Evolutionary conservation across 495 filamentous ascomycete genomes (phyloP), one percentile per base, ranked within the genome.

Genomic region (Aspergillus leporis): DNA sequence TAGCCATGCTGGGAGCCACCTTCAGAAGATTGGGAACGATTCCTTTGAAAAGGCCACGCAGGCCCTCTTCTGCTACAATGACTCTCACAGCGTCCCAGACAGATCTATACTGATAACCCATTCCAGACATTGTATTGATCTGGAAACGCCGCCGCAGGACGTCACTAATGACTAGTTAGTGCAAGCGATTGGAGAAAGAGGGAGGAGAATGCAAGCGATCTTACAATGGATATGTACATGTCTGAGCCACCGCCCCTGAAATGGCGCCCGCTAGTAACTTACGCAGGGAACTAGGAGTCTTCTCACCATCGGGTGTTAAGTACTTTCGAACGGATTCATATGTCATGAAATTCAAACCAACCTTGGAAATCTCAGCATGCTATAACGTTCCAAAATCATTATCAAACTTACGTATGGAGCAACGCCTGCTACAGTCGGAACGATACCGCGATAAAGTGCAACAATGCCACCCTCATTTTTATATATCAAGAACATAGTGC

Each of bases 91-190:
- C 94, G 68, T 97, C 91, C 63, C 84, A 82, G 41, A 98, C 88
- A 18, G 85, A 87, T 63, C 86, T 91, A 76, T 98, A 98, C 70
- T 92, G 85, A 65, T 97, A 98, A 43, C 94, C 95, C 86, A 98
- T 93, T n/a, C 93, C 93, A 25, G 87, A 90, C 94, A 98, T 98
- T 51, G 93, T 98, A 70, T 98, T 98, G 75, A 98, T 96, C 65
- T 98, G 94, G 67, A 98, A 98, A 30, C 94, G 83, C 51, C 94
- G 86, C 18, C 94, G 90, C n/a, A 98, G 82, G 1, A 98, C 95
- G 73, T 97, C 92, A 67, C 92, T 95, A 58, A 23, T 7, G 21
- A 4, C 38, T 41, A 19, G 45, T 72, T 30, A 66, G 55, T 60
- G 32, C 30, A 31, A 28, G 28, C 4, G 45, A 23, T n/a, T 5